Evolutionary conservation across 1,139 yeast genomes (phyloP).

Genomic region (Diutina scorzettiae): DNA sequence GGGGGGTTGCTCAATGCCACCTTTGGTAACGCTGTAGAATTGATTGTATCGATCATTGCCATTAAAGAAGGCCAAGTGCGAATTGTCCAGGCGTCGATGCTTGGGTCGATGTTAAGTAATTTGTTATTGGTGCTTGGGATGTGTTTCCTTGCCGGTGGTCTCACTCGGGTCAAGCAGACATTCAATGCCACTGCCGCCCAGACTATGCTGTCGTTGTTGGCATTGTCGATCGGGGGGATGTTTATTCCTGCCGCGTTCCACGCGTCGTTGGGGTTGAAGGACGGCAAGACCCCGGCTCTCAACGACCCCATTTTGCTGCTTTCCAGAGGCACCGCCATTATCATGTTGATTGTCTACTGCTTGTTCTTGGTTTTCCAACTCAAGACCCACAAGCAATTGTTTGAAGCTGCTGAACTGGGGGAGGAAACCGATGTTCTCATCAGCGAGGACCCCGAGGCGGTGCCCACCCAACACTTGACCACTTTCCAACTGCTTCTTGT

Average conservation of each 20-base stretch:
- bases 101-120: constrained; percentile 86
- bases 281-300: constrained; percentile 23
- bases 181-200: constrained; percentile 97
- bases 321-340: constrained; percentile 79
- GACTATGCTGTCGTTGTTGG: constrained; percentile 90
- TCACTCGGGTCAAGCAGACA: constrained; percentile 70
- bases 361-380: constrained; percentile 79
- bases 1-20: constrained; percentile 95
- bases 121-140: constrained; percentile 85
- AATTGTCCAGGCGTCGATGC: constrained; percentile 94
- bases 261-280: constrained; percentile 51
- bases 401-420: constrained; percentile 27
- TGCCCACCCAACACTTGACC: constrained; percentile 22
- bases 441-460: constrained; percentile 19
- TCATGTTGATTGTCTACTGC: constrained; percentile 65
- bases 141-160: constrained; percentile 89
- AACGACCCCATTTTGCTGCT: constrained; percentile 52
- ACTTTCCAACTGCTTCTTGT: constrained; percentile 31
- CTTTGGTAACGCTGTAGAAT: constrained; percentile 92
- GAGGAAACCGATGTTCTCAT: constrained; percentile 26
- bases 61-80: constrained; percentile 74
- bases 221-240: constrained; percentile 78
- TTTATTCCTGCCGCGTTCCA: constrained; percentile 94
- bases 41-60: constrained; percentile 88
- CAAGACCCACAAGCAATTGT: constrained; percentile 61